Base-by-base conservation (phyloP, 2,329 filamentous ascomycete genomes). In the Sporothrix luriei region DNA sequence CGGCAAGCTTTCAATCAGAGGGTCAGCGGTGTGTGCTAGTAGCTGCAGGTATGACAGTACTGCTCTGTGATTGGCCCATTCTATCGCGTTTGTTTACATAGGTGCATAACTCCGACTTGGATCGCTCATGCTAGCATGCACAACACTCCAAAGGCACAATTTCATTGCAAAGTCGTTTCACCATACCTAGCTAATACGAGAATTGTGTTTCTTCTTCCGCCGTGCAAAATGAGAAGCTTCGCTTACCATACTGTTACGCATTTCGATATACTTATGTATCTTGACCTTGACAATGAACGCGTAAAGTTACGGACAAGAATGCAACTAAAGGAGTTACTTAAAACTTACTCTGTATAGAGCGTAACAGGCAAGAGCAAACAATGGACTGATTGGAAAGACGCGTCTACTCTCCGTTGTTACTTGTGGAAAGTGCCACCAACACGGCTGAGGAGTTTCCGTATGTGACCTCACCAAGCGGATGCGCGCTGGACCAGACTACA, bases 81-180 rank as follows among this genome's bases (percentile, higher is more conserved):
- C 38, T 29, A 33, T 70, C 72, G 72, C 68, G 72, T 73, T 73
- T 73, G 72, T 73, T 73, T 73, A 73, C 71, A 62, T 68, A 64
- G 52, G 68, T 66, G 54, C 46, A 52, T 70, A 67, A 68, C 11
- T 46, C 38, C 40, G 43, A 21, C 24, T 43, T 24, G 55, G 55
- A 43, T 19, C 33, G 38, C 55, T 21, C 55, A 61, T 61, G 10
- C 55, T 38, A 43, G 55, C 55, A 19, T 61, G 55, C 55, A 61
- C n/a, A 61, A 61, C 19, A 6, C 21, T n/a, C 19, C 10, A 14
- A 11, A 19, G 43, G 55, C 55, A 61, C 55, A 61, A 61, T 13
- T 43, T 43, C 19, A 61, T 43, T 59, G 55, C 55, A 13, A 43
- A 0, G 19, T 24, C 9, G 55, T 59, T 43, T 59, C 55, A 59